Evolutionary conservation across 2,329 filamentous ascomycete genomes (phyloP).

Genomic region (Exserohilum rostratum): DNA sequence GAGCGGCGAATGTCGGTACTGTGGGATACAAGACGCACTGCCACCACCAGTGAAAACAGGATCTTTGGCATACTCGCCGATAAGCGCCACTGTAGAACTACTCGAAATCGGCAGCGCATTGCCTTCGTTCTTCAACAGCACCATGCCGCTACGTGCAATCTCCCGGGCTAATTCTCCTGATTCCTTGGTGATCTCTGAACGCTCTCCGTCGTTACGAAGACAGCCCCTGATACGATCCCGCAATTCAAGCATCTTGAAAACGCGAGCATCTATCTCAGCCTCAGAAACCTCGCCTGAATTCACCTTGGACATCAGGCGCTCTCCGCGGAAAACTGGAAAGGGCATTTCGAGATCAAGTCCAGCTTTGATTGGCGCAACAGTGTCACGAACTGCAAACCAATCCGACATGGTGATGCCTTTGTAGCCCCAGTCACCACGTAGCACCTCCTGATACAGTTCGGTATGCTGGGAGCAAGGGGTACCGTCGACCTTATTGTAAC

Average conservation of each 20-base stretch:
- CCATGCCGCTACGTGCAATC: background rate
- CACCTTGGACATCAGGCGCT: background rate
- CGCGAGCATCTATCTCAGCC: background rate
- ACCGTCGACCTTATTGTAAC: background rate
- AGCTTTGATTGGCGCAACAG: constrained; percentile 19
- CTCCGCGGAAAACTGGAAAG: constrained; percentile 20
- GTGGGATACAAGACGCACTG: background rate
- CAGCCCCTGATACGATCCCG: background rate
- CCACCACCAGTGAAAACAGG: background rate
- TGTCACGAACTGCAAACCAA: constrained; percentile 16
- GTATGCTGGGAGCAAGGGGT: background rate
- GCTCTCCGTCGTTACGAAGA: background rate
- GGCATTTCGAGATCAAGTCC: constrained; percentile 40
- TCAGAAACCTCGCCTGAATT: constrained; percentile 50
- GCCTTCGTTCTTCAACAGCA: background rate
- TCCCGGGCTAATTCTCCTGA: background rate
- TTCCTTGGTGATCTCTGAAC: no score
- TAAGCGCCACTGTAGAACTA: background rate
- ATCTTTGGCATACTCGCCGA: background rate
- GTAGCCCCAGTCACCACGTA: constrained; percentile 53
- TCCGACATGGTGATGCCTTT: constrained; percentile 48
- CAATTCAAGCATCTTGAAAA: background rate
- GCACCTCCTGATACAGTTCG: constrained; percentile 51
- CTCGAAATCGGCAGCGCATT: background rate
- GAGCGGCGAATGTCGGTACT: background rate